Conservation (phyloP, 768 basidiomycete species). For the Xerocomellus intermedius region DNA sequence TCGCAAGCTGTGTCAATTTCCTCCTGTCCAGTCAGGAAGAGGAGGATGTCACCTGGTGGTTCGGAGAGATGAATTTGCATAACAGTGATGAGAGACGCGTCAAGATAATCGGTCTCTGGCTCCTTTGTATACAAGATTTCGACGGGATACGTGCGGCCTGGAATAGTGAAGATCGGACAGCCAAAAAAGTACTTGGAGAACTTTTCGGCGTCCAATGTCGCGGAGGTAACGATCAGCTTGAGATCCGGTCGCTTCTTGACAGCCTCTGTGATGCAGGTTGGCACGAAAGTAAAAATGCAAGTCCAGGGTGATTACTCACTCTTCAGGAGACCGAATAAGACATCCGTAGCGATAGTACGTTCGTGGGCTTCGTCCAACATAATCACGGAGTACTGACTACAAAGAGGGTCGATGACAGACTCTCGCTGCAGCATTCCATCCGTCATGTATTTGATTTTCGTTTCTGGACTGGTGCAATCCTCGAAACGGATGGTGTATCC, state of each 20-base stretch:
- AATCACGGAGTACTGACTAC: constrained; percentile 89
- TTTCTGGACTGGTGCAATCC: constrained; percentile 98
- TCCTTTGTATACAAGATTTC: constrained; percentile 99
- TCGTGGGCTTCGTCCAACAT: constrained; percentile 99
- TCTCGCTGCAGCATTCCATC: constrained; percentile 99
- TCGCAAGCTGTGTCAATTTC: constrained; percentile 98
- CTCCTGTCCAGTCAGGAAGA: constrained; percentile 98
- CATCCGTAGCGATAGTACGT: constrained; percentile 97
- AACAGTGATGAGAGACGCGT: constrained; percentile 96
- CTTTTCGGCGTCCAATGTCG: constrained; percentile 98
- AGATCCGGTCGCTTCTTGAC: constrained; percentile 93
- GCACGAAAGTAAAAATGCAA: constrained; percentile 10
- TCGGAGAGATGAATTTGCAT: constrained; percentile 99
- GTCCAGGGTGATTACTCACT: constrained; percentile 26
- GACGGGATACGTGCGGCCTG: constrained; percentile 98
- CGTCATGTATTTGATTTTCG: constrained; percentile 99
- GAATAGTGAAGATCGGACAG: constrained; percentile 99
- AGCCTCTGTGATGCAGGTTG: constrained; percentile 60
- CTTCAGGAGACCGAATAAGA: constrained; percentile 92
- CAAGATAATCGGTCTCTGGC: constrained; percentile 95
- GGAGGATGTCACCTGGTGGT: constrained; percentile 92
- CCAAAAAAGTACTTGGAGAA: constrained; percentile 99
- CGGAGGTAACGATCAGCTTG: constrained; percentile 97
- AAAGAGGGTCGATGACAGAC: constrained; percentile 92
- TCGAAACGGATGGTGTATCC: constrained; percentile 99